These are phyloP conservation scores for Coemansia sp. DNA, from an alignment of 192 early-diverging fungal genomes.

Conservation along the genomic window DNA sequence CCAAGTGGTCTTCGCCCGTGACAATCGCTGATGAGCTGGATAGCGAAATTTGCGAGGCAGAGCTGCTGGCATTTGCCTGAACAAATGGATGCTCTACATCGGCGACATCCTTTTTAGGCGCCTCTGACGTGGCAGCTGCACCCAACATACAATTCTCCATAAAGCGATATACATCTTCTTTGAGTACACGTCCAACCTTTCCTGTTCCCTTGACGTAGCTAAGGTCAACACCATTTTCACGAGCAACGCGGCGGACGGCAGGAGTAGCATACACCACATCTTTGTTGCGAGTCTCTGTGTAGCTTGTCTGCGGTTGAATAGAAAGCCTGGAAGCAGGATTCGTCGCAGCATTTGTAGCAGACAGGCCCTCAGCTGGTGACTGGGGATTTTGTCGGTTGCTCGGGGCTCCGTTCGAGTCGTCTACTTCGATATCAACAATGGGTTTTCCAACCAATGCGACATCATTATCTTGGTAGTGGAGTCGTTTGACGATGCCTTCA, in stretches of 20 bases:
- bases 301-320: slow-evolving; percentile 7
- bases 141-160: slow-evolving; percentile 4
- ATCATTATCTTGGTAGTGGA: slow-evolving; percentile 81
- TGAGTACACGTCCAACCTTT: slow-evolving; percentile 82
- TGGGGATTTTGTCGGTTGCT: neutral
- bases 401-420: slow-evolving; percentile 24
- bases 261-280: slow-evolving; percentile 74
- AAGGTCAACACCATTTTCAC: slow-evolving; percentile 78
- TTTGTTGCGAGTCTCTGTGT: slow-evolving; percentile 27
- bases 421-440: slow-evolving; percentile 81
- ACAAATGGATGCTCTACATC: slow-evolving; percentile 28
- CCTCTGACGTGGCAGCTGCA: neutral
- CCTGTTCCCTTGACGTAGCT: slow-evolving; percentile 72
- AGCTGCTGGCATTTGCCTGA: slow-evolving; percentile 24
- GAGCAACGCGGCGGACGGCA: slow-evolving; percentile 82
- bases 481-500: slow-evolving; percentile 77
- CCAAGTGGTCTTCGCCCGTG: slow-evolving; percentile 55
- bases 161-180: slow-evolving; percentile 78
- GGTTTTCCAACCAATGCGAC: slow-evolving; percentile 91
- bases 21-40: slow-evolving; percentile 22
- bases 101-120: neutral
- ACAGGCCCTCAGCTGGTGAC: neutral
- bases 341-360: neutral
- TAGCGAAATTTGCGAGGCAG: slow-evolving; percentile 27
- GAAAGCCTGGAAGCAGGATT: neutral